Base-by-base conservation (phyloP, 805 yeast genomes). In the Candida alai region DNA sequence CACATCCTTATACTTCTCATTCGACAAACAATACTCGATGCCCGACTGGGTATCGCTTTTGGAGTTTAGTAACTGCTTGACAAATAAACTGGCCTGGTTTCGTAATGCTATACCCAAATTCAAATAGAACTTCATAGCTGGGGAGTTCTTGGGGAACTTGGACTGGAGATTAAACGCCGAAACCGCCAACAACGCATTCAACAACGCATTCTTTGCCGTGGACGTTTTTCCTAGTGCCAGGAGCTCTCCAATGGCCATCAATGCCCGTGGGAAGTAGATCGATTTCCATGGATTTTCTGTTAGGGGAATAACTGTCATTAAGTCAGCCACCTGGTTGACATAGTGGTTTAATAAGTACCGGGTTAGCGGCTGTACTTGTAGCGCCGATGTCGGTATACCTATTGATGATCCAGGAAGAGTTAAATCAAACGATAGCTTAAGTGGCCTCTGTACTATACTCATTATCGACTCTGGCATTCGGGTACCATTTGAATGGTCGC, bases 221-320 rank as follows among this genome's bases (percentile, higher is more conserved):
- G 89, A 74, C 0, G 95, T 83, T 34, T 65, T 65, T 0, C 95
- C 95, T 25, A 80, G 54, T 2, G 88, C 79, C 18, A 80, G 74
- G 17, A 85, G 59, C 50, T 87, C 95, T 4, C 95, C 95, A 17
- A 87, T 65, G 0, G 95, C 95, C 65, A 75, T 68, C 20, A 84
- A 58, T 1, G 95, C 95, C 32, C 93, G 59, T 0, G 95, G 95
- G 40, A 86, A 78, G 56, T 84, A 86, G n/a, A 85, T 76, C 2
- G 82, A 78, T 47, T 81, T 82, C 95, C 95, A 87, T 1, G 95
- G 95, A 51, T 84, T 87, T 41, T 80, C 83, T 0, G 84, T 76
- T 32, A 78, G 66, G 1, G 79, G 76, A 15, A 80, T 74, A 3
- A 80, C 87, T 0, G 86, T 76, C 87, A 82, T 80, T 35, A 77